Base-by-base conservation (phyloP, 441 rosid species). In the Eruca vesicaria region DNA sequence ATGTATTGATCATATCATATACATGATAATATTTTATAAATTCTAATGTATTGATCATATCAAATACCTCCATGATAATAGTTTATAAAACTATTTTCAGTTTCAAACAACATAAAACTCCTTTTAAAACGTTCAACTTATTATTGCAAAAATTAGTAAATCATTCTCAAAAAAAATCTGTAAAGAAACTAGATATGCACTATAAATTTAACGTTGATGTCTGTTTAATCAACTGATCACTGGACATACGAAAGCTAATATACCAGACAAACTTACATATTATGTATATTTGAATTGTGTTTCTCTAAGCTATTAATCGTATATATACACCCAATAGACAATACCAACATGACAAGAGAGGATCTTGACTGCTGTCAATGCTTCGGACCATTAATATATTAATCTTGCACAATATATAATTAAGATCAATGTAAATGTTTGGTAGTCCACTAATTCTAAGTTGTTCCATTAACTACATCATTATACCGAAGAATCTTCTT, bases 361-460 rank as follows among this genome's bases (percentile, higher is more conserved):
- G 21, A 48, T 48, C 14, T 36, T 29, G 63, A 68, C 55, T 68
- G 62, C 74, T 38, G 58, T 69, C 79, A 57, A 35, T 69, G 38
- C 57, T 69, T 69, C 56, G 38, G 56, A 38, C 59, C 19, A 48
- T 67, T 52, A 28, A 19, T 9, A 67, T 18, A 48, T 6, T 66
- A 66, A 16, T 64, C 12, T 31, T 66, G 43, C 28, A 19, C 52
- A 5, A 67, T 29, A 66, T 48, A 62, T 11, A 36, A 65, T n/a
- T 43, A 65, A 66, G 38, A 57, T 21, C 28, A 52, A n/a, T 10
- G 14, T 16, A 66, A 18, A 31, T 29, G 31, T 52, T 31, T 52
- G 26, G 15, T 20, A 52, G 32, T 52, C 71, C 48, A 53, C 31
- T 53, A 52, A 52, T 53, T 35, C 19, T 33, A 53, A n/a, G 15